A percentile compares a stretch with the other conserved stretches of the same genome.
Conservation (phyloP, 139 green algal species). For the Micractinium conductrix region DNA sequence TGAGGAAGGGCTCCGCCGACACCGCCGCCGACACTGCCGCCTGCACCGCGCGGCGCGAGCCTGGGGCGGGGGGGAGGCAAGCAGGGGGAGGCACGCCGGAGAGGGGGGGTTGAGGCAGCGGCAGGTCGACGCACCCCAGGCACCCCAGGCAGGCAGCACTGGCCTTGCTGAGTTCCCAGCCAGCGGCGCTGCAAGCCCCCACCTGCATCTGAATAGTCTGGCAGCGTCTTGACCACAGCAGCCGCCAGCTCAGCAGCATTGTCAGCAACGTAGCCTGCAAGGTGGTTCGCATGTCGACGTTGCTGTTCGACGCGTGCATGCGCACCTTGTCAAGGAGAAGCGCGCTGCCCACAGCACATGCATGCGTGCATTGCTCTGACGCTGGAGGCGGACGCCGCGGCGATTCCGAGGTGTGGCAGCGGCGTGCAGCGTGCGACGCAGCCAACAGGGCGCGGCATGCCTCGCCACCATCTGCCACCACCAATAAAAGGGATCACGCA, state of each 20-base stretch:
- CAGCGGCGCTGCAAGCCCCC: not conserved
- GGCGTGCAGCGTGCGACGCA: too few relatives aligned
- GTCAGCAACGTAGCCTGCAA: slow-evolving; percentile 63
- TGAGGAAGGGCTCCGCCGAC: slow-evolving; percentile 56
- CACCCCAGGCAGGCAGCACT: not conserved
- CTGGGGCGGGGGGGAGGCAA: not conserved
- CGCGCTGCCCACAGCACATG: too few relatives aligned
- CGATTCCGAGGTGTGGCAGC: too few relatives aligned
- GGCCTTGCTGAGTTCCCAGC: not conserved
- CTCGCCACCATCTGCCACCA: too few relatives aligned
- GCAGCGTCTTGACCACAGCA: slow-evolving; percentile 44
- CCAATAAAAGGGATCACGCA: not conserved
- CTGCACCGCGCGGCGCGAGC: slow-evolving; percentile 46
- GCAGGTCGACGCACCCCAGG: not conserved
- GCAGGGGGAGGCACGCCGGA: not conserved
- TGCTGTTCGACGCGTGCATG: not conserved
- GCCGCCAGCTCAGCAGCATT: slow-evolving; percentile 52
- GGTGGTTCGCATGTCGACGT: not conserved
- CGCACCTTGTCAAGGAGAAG: too few relatives aligned
- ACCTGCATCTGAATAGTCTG: slow-evolving; percentile 30
- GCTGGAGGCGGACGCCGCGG: too few relatives aligned
- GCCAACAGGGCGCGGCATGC: too few relatives aligned
- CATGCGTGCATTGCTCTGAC: too few relatives aligned
- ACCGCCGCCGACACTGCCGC: slow-evolving; percentile 42
- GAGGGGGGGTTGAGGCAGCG: not conserved